Evolutionary conservation across 257 asterid genomes (phyloP).

Genomic region (Datura wrightii): DNA sequence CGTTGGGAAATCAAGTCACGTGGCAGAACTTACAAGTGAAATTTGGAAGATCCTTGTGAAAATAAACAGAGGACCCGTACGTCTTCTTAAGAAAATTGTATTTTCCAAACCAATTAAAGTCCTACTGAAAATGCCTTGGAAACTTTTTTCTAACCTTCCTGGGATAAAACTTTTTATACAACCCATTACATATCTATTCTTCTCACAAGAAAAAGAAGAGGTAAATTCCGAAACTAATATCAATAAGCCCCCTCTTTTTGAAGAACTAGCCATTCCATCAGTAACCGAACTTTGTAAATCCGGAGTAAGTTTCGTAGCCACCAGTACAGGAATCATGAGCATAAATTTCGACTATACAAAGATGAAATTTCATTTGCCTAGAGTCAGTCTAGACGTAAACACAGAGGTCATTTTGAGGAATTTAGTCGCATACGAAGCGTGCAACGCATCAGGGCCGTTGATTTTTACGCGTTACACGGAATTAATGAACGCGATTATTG

Average conservation of each 20-base stretch:
- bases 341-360: conserved; percentile 35
- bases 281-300: conserved; percentile 41
- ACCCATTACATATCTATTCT: conserved; percentile 43
- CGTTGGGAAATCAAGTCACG: not conserved
- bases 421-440: conserved; percentile 51
- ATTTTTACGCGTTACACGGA: conserved; percentile 47
- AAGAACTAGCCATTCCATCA: conserved; percentile 45
- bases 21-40: not conserved
- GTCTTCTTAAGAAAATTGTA: conserved; percentile 39
- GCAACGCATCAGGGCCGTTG: conserved; percentile 43
- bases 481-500: conserved; percentile 51
- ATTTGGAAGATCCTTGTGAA: conserved; percentile 41
- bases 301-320: conserved; percentile 35
- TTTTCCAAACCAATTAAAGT: conserved; percentile 47
- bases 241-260: conserved; percentile 46
- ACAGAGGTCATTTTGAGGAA: conserved; percentile 45
- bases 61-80: conserved; percentile 37
- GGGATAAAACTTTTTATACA: conserved; percentile 37
- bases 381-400: conserved; percentile 38
- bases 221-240: not conserved
- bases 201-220: conserved; percentile 18
- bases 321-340: conserved; percentile 37
- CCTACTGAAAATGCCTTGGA: conserved; percentile 50
- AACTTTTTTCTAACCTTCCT: conserved; percentile 46
- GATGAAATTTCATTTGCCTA: conserved; percentile 38